Evolutionary conservation across 2,329 filamentous ascomycete genomes (phyloP).

Genomic region (Cercospora sp.): DNA sequence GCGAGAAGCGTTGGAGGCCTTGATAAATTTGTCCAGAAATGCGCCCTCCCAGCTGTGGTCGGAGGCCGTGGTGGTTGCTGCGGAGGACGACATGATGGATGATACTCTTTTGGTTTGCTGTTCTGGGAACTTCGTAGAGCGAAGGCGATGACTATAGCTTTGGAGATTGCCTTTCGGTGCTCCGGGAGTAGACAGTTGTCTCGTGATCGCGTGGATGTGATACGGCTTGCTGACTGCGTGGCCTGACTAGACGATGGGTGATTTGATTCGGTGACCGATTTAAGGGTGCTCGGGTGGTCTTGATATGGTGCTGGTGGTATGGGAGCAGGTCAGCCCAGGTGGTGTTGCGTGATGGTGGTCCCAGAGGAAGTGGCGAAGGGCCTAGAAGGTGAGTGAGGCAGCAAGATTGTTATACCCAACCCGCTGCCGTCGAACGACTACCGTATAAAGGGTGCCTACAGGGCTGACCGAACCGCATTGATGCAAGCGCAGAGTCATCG

Average conservation of each 20-base stretch:
- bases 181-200: not conserved
- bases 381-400: not conserved
- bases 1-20: slow-evolving; percentile 17
- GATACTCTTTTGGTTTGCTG: not conserved
- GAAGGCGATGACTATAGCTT: slow-evolving; percentile 2
- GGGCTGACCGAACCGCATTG: slow-evolving; percentile 4
- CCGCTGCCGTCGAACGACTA: not conserved
- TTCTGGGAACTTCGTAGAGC: not conserved
- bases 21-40: slow-evolving; percentile 24
- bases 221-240: slow-evolving; percentile 3
- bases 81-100: slow-evolving; percentile 14
- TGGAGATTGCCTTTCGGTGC: slow-evolving; percentile 2
- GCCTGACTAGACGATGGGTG: not conserved
- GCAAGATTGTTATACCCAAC: not conserved
- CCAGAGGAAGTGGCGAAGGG: not conserved
- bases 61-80: slow-evolving; percentile 1
- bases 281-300: not conserved
- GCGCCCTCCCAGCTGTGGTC: slow-evolving; percentile 18
- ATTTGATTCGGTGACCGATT: slow-evolving; percentile 5
- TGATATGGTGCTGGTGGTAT: not conserved
- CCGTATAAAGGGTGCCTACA: slow-evolving; percentile 1
- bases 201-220: not conserved
- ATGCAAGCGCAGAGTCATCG: slow-evolving; percentile 11
- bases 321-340: not conserved
- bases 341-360: not conserved